Conservation (phyloP, 495 filamentous ascomycete genomes). For the Penicillium nucicola region DNA sequence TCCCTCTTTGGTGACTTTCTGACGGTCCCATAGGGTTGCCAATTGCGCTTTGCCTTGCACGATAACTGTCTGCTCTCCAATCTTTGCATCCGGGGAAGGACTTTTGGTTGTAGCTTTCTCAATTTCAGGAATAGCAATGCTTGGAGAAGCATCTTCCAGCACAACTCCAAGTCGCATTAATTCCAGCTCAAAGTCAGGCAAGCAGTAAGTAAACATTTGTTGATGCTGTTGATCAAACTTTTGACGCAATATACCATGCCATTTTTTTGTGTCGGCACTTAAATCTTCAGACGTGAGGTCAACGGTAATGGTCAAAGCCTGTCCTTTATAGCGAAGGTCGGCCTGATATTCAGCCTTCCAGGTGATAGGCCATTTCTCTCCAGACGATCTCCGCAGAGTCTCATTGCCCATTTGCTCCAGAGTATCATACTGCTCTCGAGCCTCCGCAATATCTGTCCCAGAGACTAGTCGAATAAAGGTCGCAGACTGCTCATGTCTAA, state of each 20-base stretch:
- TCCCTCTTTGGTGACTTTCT: slow-evolving; percentile 37
- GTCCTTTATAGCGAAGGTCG: slow-evolving; percentile 48
- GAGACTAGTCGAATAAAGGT: slow-evolving; percentile 40
- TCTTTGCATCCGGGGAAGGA: slow-evolving; percentile 30
- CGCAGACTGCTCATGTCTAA: slow-evolving; percentile 42
- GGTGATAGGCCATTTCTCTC: slow-evolving; percentile 13
- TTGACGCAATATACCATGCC: slow-evolving; percentile 24
- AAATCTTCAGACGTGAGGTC: slow-evolving; percentile 32
- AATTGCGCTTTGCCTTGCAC: slow-evolving; percentile 34
- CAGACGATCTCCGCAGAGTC: slow-evolving; percentile 15
- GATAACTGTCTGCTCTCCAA: slow-evolving; percentile 33
- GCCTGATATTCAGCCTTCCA: slow-evolving; percentile 37
- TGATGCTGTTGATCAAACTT: slow-evolving; percentile 42
- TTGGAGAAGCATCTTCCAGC: slow-evolving; percentile 35
- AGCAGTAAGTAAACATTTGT: slow-evolving; percentile 46
- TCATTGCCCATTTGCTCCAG: slow-evolving; percentile 19
- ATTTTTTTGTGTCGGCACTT: slow-evolving; percentile 10
- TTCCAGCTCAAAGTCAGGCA: slow-evolving; percentile 42
- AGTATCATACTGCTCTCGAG: slow-evolving; percentile 18
- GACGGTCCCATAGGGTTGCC: slow-evolving; percentile 44
- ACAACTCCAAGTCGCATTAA: slow-evolving; percentile 46
- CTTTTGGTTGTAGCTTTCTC: slow-evolving; percentile 13
- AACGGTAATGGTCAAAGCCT: slow-evolving; percentile 45
- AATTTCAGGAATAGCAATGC: slow-evolving; percentile 37
- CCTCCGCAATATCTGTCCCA: slow-evolving; percentile 21